Evolutionary conservation across 208 protist species (phyloP), one percentile per base, ranked within the genome.

Genomic region (Herpetomonas muscarum): DNA sequence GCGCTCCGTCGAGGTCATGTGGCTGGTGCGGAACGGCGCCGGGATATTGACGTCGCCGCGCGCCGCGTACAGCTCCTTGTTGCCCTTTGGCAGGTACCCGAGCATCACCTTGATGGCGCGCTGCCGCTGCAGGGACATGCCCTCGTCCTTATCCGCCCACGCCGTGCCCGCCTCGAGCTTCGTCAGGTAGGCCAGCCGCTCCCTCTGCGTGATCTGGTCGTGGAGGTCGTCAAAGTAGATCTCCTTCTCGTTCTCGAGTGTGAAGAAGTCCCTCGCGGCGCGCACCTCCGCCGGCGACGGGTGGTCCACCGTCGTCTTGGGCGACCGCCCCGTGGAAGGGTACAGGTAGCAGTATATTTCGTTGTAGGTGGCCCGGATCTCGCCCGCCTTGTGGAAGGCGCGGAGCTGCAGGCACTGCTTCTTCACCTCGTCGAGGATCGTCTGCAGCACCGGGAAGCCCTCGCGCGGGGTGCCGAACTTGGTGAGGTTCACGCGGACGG

Each of bases 291-390:
- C 67, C 44, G 83, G 70, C 0, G 70, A 78, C 10, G 84, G 84
- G 67, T 94, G 87, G 10, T 67, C 56, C n/a, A 94, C 81, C 13
- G 66, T 75, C 17, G 77, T 84, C 71, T 94, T 94, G 41, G 84
- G 87, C 7, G 83, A 87, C 15, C 79, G 71, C 6, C 68, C 78
- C 0, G 87, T 94, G 15, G 87, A 90, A 15, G 87, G 87, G 65
- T 88, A 90, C 9, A 94, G 65, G 58, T 89, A 89, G 66, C 87
- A 91, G 66, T 70, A 90, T 31, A 94, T 83, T 52, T 94, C 87
- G 50, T 90, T 65, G 64, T 91, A 91, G 69, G 62, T 81, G 19
- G 79, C 73, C 25, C 75, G 81, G 25, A 91, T 81, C 22, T 64
- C 58, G 4, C 84, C 81, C 0, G 84, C 84, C 15, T 68, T 85